Evolutionary conservation across 257 asterid genomes (phyloP).

Genomic region (Cynanchum wilfordii): DNA sequence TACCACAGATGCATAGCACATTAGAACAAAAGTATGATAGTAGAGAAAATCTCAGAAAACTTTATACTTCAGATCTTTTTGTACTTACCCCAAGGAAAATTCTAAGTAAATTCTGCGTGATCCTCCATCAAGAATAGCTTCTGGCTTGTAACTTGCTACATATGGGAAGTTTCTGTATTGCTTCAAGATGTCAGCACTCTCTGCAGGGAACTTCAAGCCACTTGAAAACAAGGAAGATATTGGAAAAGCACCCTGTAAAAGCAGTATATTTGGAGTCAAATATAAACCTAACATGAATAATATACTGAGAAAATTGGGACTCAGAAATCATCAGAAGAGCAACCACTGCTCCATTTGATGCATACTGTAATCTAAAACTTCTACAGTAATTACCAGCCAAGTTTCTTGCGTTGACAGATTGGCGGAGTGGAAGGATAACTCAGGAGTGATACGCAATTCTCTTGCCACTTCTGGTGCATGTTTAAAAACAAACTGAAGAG

Average conservation of each 20-base stretch:
- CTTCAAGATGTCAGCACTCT: slow-evolving; percentile 42
- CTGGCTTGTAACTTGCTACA: slow-evolving; percentile 35
- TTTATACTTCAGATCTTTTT: slow-evolving; percentile 2
- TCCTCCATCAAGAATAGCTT: slow-evolving; percentile 34
- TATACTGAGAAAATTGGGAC: background rate
- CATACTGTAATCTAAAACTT: slow-evolving; percentile 1
- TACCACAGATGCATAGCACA: background rate
- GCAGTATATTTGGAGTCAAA: background rate
- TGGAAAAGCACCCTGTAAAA: slow-evolving; percentile 82
- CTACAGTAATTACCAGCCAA: slow-evolving; percentile 65
- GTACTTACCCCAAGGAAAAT: slow-evolving; percentile 69
- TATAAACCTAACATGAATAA: background rate
- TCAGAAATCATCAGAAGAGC: background rate
- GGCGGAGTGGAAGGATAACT: slow-evolving; percentile 46
- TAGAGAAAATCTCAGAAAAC: background rate
- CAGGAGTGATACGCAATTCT: slow-evolving; percentile 48
- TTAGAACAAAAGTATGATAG: background rate
- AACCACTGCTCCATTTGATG: background rate
- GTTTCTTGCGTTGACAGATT: slow-evolving; percentile 45
- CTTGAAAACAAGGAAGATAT: slow-evolving; percentile 59
- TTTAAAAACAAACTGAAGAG: slow-evolving; percentile 78
- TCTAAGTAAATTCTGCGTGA: slow-evolving; percentile 70
- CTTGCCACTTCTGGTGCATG: slow-evolving; percentile 75
- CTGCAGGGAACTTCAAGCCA: slow-evolving; percentile 68
- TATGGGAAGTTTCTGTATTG: slow-evolving; percentile 50